phyloP scores from a whole-genome alignment of 495 filamentous ascomycete species.

The Penicillium atrosanguineum region DNA sequence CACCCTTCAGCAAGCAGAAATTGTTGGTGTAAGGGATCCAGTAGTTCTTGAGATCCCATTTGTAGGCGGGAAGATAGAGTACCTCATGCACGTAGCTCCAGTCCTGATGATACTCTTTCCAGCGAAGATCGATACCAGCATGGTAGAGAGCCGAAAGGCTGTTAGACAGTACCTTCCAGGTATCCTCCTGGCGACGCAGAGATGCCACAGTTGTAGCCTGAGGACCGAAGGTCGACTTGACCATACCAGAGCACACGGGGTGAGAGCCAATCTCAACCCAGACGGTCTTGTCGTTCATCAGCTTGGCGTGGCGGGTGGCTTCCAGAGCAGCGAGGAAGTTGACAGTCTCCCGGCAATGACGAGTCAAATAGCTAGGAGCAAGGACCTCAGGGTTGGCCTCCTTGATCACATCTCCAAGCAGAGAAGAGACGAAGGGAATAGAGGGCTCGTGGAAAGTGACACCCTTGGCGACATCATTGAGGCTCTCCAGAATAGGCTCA shows the following conservation, averaged over 20 bases:
- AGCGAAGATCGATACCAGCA: slow-evolving; percentile 65
- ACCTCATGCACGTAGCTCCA: slow-evolving; percentile 60
- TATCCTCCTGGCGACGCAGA: slow-evolving; percentile 52
- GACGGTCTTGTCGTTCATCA: slow-evolving; percentile 43
- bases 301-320: slow-evolving; percentile 46
- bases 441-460: slow-evolving; percentile 59
- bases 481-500: slow-evolving; percentile 68
- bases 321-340: slow-evolving; percentile 67
- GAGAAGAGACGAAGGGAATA: slow-evolving; percentile 72
- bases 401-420: slow-evolving; percentile 58
- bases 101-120: slow-evolving; percentile 77
- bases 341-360: slow-evolving; percentile 69
- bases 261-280: slow-evolving; percentile 70
- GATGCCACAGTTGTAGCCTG: slow-evolving; percentile 58
- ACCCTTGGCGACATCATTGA: slow-evolving; percentile 55
- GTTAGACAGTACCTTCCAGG: slow-evolving; percentile 62
- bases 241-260: slow-evolving; percentile 64
- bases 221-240: slow-evolving; percentile 63
- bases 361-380: slow-evolving; percentile 56
- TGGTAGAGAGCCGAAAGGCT: slow-evolving; percentile 61
- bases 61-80: slow-evolving; percentile 69
- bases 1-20: slow-evolving; percentile 49
- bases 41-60: slow-evolving; percentile 77
- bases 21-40: slow-evolving; percentile 75
- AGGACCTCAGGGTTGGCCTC: slow-evolving; percentile 52